These are phyloP conservation scores for Westerdykella ornata DNA, from an alignment of 2,329 filamentous ascomycete species.

Conservation along the genomic window DNA sequence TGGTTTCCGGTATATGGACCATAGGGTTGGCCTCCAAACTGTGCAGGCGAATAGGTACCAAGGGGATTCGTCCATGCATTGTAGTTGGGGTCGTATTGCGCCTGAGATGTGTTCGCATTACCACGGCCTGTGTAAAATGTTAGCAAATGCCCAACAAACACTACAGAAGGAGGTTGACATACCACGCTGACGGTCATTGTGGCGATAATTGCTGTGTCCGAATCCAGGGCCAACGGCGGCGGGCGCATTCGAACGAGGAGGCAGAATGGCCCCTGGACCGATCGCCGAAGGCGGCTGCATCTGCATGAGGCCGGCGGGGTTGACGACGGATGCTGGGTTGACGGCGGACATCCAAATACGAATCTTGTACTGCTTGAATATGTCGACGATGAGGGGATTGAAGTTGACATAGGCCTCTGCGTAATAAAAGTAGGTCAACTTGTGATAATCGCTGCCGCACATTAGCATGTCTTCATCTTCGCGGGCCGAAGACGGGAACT, in stretches of 20 bases:
- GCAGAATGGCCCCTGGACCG: slow-evolving; percentile 33
- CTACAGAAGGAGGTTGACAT: slow-evolving; percentile 4
- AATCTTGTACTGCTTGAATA: slow-evolving; percentile 99
- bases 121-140: slow-evolving; percentile 12
- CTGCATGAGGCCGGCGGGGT: slow-evolving; percentile 28
- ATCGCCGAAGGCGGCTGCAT: slow-evolving; percentile 35
- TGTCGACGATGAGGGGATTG: slow-evolving; percentile 90
- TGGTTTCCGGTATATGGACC: slow-evolving; percentile 22
- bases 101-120: slow-evolving; percentile 13
- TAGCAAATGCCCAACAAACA: slow-evolving; percentile 2
- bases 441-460: slow-evolving; percentile 82
- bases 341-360: slow-evolving; percentile 99
- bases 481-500: slow-evolving; percentile 37
- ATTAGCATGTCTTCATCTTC: slow-evolving; percentile 14
- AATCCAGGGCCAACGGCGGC: slow-evolving; percentile 30
- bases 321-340: slow-evolving; percentile 82
- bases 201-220: slow-evolving; percentile 18
- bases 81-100: slow-evolving; percentile 22
- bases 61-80: slow-evolving; percentile 31
- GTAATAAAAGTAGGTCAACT: slow-evolving; percentile 98
- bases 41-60: slow-evolving; percentile 15
- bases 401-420: slow-evolving; percentile 98
- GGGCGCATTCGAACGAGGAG: slow-evolving; percentile 11
- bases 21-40: slow-evolving; percentile 14
- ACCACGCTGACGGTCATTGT: slow-evolving; percentile 24